Evolutionary conservation across 78 protist genomes (phyloP), one percentile per base, ranked within the genome.

Genomic region (Dictyostelium firmibasis): DNA sequence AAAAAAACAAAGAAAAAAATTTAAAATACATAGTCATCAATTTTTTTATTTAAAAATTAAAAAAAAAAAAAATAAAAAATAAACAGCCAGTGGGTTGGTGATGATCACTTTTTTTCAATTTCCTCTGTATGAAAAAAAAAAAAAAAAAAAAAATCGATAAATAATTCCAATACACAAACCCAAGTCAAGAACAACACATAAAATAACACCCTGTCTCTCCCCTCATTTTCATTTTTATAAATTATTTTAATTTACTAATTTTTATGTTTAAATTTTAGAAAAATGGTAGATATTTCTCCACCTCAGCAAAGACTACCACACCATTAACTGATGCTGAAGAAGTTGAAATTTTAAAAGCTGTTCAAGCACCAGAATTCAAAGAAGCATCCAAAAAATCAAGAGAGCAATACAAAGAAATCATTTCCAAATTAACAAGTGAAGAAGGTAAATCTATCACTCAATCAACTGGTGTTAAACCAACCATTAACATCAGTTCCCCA

Each of bases 401-500:
- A 25, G 16, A 79, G 47, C 84, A 79, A 44, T 79, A 44, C 43
- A 7, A 44, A 44, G 69, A 44, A 4, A 44, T 79, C 43, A 44
- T 79, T 27, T 0, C 8, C 20, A 44, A 79, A 13, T 25, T 79
- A 79, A 79, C 44, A 44, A 6, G 3, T 13, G 25, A 11, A 16
- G 83, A 76, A 36, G 60, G 83, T n/a, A 43, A 27, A 36, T 25
- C 44, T 23, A 33, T 36, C n/a, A 8, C 35, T 6, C n/a, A 57
- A 23, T 25, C 38, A 38, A 38, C 72, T 38, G 85, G 62, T 36
- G 76, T 87, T n/a, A 87, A 81, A 70, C 94, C 94, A 89, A 81
- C 72, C n/a, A 35, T 89, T n/a, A 2, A 20, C 44, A 89, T 89
- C 20, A 8, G 60, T 2, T 69, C 94, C 2, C 41, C 84, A 62